A percentile compares a stretch with the other conserved stretches of the same genome.
Conservation (phyloP, 2,329 filamentous ascomycete genomes). For the Sarocladiaceae sp. region DNA sequence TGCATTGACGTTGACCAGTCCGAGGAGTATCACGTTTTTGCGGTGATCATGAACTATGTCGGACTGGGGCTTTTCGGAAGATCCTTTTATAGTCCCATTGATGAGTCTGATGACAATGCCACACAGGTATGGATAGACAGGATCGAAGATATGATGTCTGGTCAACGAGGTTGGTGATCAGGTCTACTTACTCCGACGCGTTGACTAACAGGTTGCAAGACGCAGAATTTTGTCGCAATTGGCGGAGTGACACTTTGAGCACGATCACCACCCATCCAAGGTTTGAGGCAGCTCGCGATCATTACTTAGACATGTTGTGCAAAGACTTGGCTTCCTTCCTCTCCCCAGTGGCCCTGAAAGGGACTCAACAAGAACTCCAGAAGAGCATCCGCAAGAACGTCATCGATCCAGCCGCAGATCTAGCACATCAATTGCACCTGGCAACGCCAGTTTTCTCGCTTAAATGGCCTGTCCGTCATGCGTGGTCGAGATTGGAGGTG, state of each 20-base stretch:
- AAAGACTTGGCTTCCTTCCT: constrained; percentile 30
- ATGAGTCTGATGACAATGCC: constrained; percentile 24
- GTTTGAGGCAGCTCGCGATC: constrained; percentile 25
- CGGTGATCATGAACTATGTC: constrained; percentile 33
- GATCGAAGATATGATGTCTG: constrained; percentile 25
- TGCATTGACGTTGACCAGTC: constrained; percentile 25
- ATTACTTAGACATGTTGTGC: constrained; percentile 24
- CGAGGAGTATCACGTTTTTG: constrained; percentile 31
- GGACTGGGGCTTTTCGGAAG: constrained; percentile 30
- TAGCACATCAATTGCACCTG: constrained; percentile 31
- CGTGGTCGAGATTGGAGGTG: constrained; percentile 29
- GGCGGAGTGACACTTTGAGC: constrained; percentile 32
- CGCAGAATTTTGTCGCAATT: constrained; percentile 28
- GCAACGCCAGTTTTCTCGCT: constrained; percentile 29
- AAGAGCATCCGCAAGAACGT: constrained; percentile 27
- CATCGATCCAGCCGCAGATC: constrained; percentile 30
- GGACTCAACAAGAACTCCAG: constrained; percentile 23
- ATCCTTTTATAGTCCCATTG: constrained; percentile 32
- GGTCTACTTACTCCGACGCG: background rate
- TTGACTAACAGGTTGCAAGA: constrained; percentile 18
- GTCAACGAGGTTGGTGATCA: background rate
- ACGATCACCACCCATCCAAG: constrained; percentile 26
- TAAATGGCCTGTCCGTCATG: constrained; percentile 32
- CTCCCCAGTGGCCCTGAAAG: constrained; percentile 23
- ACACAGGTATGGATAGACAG: constrained; percentile 29